A percentile compares a stretch with the other conserved stretches of the same genome.
Evolutionary conservation across 2,329 filamentous ascomycete species (phyloP).

Genomic region (Teratosphaeria pseudoeucalypti): DNA sequence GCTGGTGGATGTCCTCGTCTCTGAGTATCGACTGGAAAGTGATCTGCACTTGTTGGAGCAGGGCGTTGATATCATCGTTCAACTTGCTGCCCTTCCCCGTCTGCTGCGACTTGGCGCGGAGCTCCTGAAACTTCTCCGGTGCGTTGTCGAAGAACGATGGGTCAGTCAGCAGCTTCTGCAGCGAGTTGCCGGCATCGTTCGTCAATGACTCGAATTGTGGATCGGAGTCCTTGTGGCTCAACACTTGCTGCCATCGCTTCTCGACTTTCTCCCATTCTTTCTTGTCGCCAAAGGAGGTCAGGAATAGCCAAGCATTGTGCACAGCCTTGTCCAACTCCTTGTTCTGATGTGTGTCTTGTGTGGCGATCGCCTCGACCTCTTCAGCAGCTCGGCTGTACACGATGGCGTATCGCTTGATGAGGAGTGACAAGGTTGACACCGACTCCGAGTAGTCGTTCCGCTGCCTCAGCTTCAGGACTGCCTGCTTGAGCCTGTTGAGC

Average conservation of each 20-base stretch:
- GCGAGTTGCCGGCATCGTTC: constrained; percentile 57
- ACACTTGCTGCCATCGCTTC: constrained; percentile 55
- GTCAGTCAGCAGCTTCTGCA: constrained; percentile 75
- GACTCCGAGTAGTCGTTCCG: constrained; percentile 77
- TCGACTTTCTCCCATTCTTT: constrained; percentile 69
- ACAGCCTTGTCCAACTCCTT: constrained; percentile 63
- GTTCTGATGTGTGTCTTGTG: constrained; percentile 65
- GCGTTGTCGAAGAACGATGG: constrained; percentile 75
- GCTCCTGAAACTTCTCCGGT: constrained; percentile 52
- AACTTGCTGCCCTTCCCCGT: constrained; percentile 58
- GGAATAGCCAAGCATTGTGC: constrained; percentile 67
- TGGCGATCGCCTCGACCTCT: constrained; percentile 54
- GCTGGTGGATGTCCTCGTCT: constrained; percentile 61
- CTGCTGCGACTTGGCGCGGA: constrained; percentile 46
- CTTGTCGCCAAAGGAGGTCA: constrained; percentile 68
- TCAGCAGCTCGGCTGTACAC: constrained; percentile 65
- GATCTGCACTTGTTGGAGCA: constrained; percentile 57
- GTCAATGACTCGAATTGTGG: constrained; percentile 74
- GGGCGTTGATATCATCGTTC: constrained; percentile 59
- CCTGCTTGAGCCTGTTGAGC: constrained; percentile 63
- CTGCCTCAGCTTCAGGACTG: constrained; percentile 62
- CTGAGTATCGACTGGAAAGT: constrained; percentile 59
- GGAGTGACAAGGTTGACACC: constrained; percentile 63
- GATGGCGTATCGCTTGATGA: constrained; percentile 69
- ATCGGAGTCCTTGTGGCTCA: constrained; percentile 65